Conservation (phyloP, 2,329 filamentous ascomycete species). For the Chalaropsis thielavioides region DNA sequence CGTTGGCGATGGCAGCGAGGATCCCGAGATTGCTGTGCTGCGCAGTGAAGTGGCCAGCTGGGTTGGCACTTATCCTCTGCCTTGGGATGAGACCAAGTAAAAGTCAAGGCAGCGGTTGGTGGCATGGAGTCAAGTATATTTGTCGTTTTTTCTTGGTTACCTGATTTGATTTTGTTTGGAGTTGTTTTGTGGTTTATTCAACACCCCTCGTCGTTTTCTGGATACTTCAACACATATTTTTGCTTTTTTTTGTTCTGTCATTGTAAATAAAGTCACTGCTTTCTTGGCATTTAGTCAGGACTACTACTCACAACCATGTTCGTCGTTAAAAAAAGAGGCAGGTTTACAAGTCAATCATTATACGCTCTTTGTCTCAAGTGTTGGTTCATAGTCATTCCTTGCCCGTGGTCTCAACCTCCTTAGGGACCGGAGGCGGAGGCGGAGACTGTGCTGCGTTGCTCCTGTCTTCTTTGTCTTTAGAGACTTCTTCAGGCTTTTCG, state of each 20-base stretch:
- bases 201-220: constrained; percentile 1
- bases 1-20: constrained; percentile 50
- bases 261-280: neutral
- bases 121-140: neutral
- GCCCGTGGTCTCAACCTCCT: neutral
- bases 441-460: neutral
- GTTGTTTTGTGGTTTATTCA: neutral
- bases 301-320: neutral
- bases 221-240: constrained; percentile 2
- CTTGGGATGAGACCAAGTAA: constrained; percentile 39
- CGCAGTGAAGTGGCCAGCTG: constrained; percentile 63
- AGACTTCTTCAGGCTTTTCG: neutral
- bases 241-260: neutral
- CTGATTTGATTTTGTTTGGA: neutral
- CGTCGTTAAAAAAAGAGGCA: neutral
- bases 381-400: neutral
- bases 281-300: neutral
- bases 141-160: neutral
- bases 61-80: constrained; percentile 59
- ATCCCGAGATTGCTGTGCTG: constrained; percentile 58
- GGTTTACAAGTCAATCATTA: neutral
- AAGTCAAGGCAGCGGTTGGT: constrained; percentile 18
- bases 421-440: neutral
- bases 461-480: neutral
- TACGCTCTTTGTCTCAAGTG: neutral